Conservation (phyloP, 176 grass and related monocot species). For the Rhipidocladum racemiflorum region DNA sequence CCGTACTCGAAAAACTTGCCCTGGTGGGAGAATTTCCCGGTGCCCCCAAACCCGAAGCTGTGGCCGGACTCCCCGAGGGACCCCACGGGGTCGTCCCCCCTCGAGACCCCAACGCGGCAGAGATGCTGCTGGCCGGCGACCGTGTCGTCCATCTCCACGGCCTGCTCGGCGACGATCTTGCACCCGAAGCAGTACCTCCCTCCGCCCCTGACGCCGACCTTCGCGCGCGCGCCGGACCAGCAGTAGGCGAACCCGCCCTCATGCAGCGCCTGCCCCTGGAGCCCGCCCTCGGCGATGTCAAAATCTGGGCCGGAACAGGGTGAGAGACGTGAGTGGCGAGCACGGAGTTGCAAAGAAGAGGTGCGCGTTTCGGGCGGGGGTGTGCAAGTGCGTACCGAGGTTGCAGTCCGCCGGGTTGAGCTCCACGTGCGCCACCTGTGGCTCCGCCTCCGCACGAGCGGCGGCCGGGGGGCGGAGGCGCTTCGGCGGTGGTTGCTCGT, state of each 20-base stretch:
- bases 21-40: constrained; percentile 52
- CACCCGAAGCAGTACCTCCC: constrained; percentile 71
- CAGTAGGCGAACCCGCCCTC: constrained; percentile 67
- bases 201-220: constrained; percentile 39
- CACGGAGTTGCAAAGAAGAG: neutral
- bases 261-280: constrained; percentile 41
- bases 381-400: constrained; percentile 31
- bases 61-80: constrained; percentile 50
- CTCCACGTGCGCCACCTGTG: constrained; percentile 3
- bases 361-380: neutral
- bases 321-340: neutral
- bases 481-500: constrained; percentile 15
- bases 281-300: constrained; percentile 40
- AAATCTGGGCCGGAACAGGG: constrained; percentile 33
- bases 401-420: constrained; percentile 69
- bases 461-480: neutral
- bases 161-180: constrained; percentile 47
- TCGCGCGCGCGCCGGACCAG: constrained; percentile 70
- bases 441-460: neutral
- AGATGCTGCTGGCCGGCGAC: constrained; percentile 42
- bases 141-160: constrained; percentile 57
- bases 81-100: constrained; percentile 41
- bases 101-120: constrained; percentile 61
- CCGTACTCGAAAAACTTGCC: constrained; percentile 55
- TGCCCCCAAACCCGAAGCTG: constrained; percentile 65